Percentiles rank a stretch among this genome's conserved stretches.
These are phyloP conservation scores for Nakazawaea peltata DNA, from an alignment of 805 yeast genomes.

Conservation along the genomic window DNA sequence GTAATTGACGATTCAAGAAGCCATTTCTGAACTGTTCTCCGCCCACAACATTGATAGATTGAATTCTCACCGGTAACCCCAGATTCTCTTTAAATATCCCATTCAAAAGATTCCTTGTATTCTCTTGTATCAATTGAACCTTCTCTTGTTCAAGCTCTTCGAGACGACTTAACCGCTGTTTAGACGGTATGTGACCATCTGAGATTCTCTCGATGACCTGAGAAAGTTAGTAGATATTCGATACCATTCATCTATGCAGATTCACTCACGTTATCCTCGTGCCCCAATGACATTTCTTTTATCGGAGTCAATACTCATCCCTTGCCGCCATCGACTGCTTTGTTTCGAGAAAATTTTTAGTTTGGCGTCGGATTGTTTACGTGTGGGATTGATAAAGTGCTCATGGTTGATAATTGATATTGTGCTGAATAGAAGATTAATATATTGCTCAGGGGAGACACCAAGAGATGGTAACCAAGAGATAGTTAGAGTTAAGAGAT, in stretches of 20 bases:
- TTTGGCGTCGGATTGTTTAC: too few species aligned
- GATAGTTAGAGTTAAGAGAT: too few species aligned
- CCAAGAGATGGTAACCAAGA: too few species aligned
- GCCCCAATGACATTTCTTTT: conserved; percentile 2
- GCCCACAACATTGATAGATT: conserved; percentile 40
- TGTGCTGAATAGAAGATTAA: too few species aligned
- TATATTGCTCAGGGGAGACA: too few species aligned
- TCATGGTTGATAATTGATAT: too few species aligned
- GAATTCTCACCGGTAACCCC: conserved; percentile 33
- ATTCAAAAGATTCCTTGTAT: conserved; percentile 20
- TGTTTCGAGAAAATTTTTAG: too few species aligned
- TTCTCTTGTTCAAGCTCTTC: conserved; percentile 7
- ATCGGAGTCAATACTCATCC: too few species aligned
- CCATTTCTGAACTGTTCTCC: conserved; percentile 35
- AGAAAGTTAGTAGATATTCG: background rate
- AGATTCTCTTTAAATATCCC: conserved; percentile 21
- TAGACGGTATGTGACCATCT: conserved; percentile 4
- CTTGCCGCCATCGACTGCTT: too few species aligned
- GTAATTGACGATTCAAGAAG: conserved; percentile 38
- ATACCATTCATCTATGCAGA: background rate
- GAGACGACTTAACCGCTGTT: background rate
- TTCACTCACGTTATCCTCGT: conserved; percentile 7
- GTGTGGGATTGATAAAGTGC: too few species aligned
- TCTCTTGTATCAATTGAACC: conserved; percentile 17
- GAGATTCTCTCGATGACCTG: conserved; percentile 10